Base-by-base conservation (phyloP, 176 grass and related monocot genomes). In the Rhynchospora pubera region DNA sequence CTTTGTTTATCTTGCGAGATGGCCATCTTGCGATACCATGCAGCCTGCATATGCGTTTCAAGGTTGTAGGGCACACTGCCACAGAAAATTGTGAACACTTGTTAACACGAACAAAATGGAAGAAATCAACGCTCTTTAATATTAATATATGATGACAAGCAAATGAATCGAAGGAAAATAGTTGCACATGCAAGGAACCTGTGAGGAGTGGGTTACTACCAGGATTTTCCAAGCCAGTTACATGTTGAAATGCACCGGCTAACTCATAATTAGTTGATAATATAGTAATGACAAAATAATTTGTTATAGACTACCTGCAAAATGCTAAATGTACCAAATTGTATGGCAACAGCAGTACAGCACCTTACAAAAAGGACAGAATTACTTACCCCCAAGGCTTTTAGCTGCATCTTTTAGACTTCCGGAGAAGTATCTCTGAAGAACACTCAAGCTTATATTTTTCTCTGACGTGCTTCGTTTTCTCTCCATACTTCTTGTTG, bases 1-100 rank as follows among this genome's bases (percentile, higher is more conserved):
- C 96, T 82, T 99, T 99, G 75, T 99, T 99, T 87, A 99, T 99
- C 83, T 95, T 93, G 42, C 96, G 92, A 82, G 96, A 99, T 67
- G 96, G 96, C 96, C 96, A 99, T 90, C 96, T 89, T 3, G 80
- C 85, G 59, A 99, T 99, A 55, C 96, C 96, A 83, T 99, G 89
- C 66, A 93, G 91, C 62, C 96, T 87, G 84, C 96, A 99, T 89
- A 99, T 95, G 61, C 93, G 76, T 77, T 99, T 99, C 72, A 99
- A 87, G 60, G 96, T 99, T 24, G 96, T 99, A 71, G 96, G 96
- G 80, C 96, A 99, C 89, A 99, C 96, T 99, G 92, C 75, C 75
- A 84, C 39, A 80, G 34, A 23, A 84, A 82, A 83, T 57, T 80
- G 43, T 87, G 81, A 88, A 43, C 21, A 52, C 34, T 50, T 58